Conservation (phyloP, 129 eudicot genomes). For the Tanacetum coccineum region DNA sequence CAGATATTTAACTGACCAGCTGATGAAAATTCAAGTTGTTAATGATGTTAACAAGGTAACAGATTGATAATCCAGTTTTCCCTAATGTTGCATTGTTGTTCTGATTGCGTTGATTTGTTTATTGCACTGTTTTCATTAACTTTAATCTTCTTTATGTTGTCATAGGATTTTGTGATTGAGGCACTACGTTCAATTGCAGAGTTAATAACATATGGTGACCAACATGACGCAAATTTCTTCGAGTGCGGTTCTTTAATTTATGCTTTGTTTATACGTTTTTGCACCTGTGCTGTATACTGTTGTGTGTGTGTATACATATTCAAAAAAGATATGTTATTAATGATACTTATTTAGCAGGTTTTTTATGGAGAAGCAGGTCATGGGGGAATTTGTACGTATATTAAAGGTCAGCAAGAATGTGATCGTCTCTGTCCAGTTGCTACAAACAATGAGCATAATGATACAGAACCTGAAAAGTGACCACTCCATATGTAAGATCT, state of each 20-base stretch:
- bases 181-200: conserved; percentile 94
- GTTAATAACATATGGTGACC: conserved; percentile 93
- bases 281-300: conserved; percentile 7
- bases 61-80: not conserved
- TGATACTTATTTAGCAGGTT: conserved; percentile 47
- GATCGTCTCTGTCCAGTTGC: conserved; percentile 68
- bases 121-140: conserved; percentile 8
- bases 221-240: conserved; percentile 81
- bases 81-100: not conserved
- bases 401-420: conserved; percentile 62
- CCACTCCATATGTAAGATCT: conserved; percentile 84
- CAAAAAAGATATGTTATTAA: conserved; percentile 11
- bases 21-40: conserved; percentile 76
- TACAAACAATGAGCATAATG: conserved; percentile 96
- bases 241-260: conserved; percentile 49
- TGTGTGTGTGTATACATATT: not conserved
- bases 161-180: conserved; percentile 88
- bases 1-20: conserved; percentile 81
- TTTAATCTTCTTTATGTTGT: conserved; percentile 4
- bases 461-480: conserved; percentile 90
- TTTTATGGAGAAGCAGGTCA: conserved; percentile 98
- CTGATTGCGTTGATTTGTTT: conserved; percentile 4
- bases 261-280: conserved; percentile 7
- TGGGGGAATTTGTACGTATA: conserved; percentile 94
- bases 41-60: conserved; percentile 90